Evolutionary conservation across 371 early-diverging fungal species (phyloP), one percentile per base, ranked within the genome.

Genomic region (Nematocida ironsii): DNA sequence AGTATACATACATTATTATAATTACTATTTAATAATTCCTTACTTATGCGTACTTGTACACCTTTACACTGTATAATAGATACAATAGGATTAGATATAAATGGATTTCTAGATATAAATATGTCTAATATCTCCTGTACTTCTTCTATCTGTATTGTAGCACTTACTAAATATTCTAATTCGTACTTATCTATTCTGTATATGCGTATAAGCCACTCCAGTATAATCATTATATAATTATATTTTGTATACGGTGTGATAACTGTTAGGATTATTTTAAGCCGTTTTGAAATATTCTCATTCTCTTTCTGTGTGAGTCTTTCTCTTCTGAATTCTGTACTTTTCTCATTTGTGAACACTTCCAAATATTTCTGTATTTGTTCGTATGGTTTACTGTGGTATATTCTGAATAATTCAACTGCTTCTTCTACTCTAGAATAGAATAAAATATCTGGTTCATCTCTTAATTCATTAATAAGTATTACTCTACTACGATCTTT

Each of bases 271-370:
- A 75, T 33, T 7, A n/a, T 5, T 42, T 55, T 55, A 7, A 67
- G 25, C 16, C 60, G 70, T 40, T 62, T 75, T 16, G 76, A 75
- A 16, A 75, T 25, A 13, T 6, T n/a, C 9, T 5, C 44, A 52
- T 75, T 75, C 57, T 75, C 76, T 42, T 45, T 66, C n/a, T 75
- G 70, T 44, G 67, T 75, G 20, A 75, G 6, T 50, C 76, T 52
- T 7, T 75, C 68, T 5, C 76, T 50, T 56, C 76, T 66, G 16
- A 47, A 75, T 7, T 23, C 20, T 44, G 44, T 1, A 23, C 68
- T 75, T 1, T 42, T 52, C 11, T 40, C 57, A n/a, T 66, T 55
- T 39, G 64, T 42, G 25, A 75, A 68, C 2, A 9, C 9, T 9
- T 45, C 70, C 33, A 75, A 57, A 44, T 67, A 67, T 42, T 68